A percentile compares a stretch with the other conserved stretches of the same genome.
Conservation (phyloP, 139 green algal species). For the Volvox reticuliferus region DNA sequence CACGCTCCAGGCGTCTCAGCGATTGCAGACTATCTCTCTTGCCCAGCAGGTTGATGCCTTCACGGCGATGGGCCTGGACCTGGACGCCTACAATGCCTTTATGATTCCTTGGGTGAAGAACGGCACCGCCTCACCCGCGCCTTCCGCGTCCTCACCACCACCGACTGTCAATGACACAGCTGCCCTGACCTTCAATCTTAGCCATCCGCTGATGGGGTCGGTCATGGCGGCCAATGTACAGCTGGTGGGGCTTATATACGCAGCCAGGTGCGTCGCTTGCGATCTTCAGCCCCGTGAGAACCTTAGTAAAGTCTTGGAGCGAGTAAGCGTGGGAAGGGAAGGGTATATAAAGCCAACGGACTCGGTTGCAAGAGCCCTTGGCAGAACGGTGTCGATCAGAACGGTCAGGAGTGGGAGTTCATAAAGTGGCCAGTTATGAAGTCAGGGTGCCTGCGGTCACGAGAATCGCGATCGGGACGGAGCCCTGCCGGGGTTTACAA, state of each 20-base stretch:
- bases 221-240: conserved; percentile 29
- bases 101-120: background rate
- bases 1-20: conserved; percentile 1
- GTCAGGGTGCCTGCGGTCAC: no score
- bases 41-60: conserved; percentile 20
- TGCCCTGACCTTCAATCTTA: background rate
- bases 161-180: no score
- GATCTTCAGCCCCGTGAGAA: no score
- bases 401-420: no score
- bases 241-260: conserved; percentile 30
- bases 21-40: background rate
- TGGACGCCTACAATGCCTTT: background rate
- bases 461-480: no score
- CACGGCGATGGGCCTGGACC: conserved; percentile 23
- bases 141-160: background rate
- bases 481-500: no score
- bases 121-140: background rate
- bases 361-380: no score
- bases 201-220: background rate
- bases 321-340: no score
- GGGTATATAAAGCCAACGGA: no score
- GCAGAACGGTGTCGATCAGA: no score
- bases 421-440: no score
- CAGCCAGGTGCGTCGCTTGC: background rate
- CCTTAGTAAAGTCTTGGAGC: no score